These are phyloP conservation scores for Sparassis latifolia DNA, from an alignment of 1,284 basidiomycete genomes.

Conservation along the genomic window DNA sequence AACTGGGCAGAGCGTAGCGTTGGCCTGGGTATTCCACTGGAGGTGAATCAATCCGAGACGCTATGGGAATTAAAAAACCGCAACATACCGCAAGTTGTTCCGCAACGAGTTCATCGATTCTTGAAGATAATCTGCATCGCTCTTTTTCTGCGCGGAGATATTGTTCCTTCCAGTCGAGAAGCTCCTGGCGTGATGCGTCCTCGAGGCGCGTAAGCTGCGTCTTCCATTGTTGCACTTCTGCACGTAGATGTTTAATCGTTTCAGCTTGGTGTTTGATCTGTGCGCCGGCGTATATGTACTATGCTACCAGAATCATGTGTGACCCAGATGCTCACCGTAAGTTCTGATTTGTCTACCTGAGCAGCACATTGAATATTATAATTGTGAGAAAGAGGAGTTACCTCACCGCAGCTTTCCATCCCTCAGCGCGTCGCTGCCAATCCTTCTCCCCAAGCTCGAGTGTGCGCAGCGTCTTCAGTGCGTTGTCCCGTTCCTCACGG, in stretches of 20 bases:
- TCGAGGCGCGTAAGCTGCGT: conserved; percentile 52
- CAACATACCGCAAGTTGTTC: conserved; percentile 32
- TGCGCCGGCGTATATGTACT: background rate
- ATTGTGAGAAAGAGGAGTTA: background rate
- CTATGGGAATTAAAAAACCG: background rate
- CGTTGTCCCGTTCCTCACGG: conserved; percentile 48
- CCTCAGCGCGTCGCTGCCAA: conserved; percentile 42
- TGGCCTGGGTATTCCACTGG: conserved; percentile 8
- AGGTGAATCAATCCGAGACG: background rate
- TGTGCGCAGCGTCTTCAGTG: conserved; percentile 38
- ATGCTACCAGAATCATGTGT: background rate
- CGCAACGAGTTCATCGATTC: conserved; percentile 49
- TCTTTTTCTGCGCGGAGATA: conserved; percentile 62
- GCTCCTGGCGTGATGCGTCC: conserved; percentile 39
- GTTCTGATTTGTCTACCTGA: conserved; percentile 50
- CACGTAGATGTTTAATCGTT: conserved; percentile 51
- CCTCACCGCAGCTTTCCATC: conserved; percentile 48
- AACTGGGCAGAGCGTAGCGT: conserved; percentile 1
- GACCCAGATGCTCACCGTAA: conserved; percentile 36
- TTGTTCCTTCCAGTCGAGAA: conserved; percentile 64
- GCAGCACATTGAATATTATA: conserved; percentile 4
- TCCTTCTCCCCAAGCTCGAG: conserved; percentile 40
- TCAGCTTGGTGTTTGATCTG: conserved; percentile 56
- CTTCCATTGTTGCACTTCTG: conserved; percentile 62
- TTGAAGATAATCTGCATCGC: conserved; percentile 43